phyloP scores from a whole-genome alignment of 2,329 filamentous ascomycete genomes.

The Talaromyces sp. region DNA sequence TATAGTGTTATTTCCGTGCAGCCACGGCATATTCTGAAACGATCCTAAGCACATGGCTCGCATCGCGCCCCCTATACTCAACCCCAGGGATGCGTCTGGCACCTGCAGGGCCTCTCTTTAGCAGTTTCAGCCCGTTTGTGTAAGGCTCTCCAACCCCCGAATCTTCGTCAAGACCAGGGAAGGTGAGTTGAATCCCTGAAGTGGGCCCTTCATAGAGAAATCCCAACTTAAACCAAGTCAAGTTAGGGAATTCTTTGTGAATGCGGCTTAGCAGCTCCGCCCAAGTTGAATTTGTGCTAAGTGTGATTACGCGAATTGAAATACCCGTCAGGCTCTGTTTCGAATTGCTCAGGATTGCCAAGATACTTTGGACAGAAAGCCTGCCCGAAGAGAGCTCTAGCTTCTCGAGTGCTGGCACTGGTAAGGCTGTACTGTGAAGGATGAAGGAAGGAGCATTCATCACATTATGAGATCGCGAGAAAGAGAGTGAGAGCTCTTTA shows the following conservation, averaged over 20 bases:
- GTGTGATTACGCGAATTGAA: neutral
- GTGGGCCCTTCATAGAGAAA: neutral
- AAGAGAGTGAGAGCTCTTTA: constrained; percentile 13
- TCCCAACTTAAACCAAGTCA: neutral
- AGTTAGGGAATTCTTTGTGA: neutral
- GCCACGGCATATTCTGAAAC: constrained; percentile 7
- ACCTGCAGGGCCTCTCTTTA: neutral
- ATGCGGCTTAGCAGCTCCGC: neutral
- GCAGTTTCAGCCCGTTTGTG: neutral
- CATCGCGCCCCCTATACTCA: constrained; percentile 6
- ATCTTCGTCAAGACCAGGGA: constrained; percentile 10
- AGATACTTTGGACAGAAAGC: neutral
- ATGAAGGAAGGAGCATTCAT: neutral
- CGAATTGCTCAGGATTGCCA: neutral
- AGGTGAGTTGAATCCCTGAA: neutral
- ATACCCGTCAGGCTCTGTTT: neutral
- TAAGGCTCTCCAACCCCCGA: constrained; percentile 9
- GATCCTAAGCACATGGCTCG: constrained; percentile 8
- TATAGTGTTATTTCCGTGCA: neutral
- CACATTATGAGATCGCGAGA: neutral
- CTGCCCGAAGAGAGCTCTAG: neutral
- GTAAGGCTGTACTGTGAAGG: neutral
- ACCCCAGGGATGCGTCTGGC: constrained; percentile 5
- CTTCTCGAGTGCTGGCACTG: neutral
- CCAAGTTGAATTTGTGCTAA: neutral